Evolutionary conservation across 441 rosid genomes (phyloP).

Genomic region (Arabidopsis lyrata): DNA sequence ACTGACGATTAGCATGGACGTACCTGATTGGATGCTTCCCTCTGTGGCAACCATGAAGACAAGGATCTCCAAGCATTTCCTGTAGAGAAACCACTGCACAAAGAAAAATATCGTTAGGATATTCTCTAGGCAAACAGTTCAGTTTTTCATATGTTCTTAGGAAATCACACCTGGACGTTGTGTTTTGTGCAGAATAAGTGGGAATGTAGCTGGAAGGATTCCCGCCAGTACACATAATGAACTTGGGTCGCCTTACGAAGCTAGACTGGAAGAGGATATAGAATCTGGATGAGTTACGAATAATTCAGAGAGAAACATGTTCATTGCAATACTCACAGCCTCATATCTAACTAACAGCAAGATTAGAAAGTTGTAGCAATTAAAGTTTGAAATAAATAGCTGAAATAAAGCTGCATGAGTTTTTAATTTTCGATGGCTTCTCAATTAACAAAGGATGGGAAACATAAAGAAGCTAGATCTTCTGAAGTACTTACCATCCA

Average conservation of each 20-base stretch:
- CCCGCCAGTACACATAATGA: constrained; percentile 89
- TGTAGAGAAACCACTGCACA: constrained; percentile 70
- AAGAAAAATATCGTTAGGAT: constrained; percentile 32
- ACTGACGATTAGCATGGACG: not conserved
- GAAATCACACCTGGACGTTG: constrained; percentile 62
- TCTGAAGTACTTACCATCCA: constrained; percentile 72
- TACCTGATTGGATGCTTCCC: constrained; percentile 78
- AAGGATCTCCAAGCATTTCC: constrained; percentile 88
- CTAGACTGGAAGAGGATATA: constrained; percentile 61
- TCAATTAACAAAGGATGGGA: constrained; percentile 18
- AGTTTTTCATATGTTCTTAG: constrained; percentile 20
- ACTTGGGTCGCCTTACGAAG: constrained; percentile 83
- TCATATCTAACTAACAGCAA: not conserved
- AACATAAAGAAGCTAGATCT: constrained; percentile 25
- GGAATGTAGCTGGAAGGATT: constrained; percentile 75
- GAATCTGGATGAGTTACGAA: constrained; percentile 1
- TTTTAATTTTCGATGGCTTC: not conserved
- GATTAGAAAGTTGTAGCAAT: not conserved
- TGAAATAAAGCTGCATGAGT: not conserved
- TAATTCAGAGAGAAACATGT: not conserved
- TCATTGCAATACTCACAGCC: constrained; percentile 19
- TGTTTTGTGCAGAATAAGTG: constrained; percentile 65
- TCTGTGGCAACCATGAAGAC: constrained; percentile 87
- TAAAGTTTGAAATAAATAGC: not conserved
- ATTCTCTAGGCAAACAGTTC: constrained; percentile 17